A percentile compares a stretch with the other conserved stretches of the same genome.
These are phyloP conservation scores for Fonsecaea monophora DNA, from an alignment of 2,329 filamentous ascomycete species.

Conservation along the genomic window DNA sequence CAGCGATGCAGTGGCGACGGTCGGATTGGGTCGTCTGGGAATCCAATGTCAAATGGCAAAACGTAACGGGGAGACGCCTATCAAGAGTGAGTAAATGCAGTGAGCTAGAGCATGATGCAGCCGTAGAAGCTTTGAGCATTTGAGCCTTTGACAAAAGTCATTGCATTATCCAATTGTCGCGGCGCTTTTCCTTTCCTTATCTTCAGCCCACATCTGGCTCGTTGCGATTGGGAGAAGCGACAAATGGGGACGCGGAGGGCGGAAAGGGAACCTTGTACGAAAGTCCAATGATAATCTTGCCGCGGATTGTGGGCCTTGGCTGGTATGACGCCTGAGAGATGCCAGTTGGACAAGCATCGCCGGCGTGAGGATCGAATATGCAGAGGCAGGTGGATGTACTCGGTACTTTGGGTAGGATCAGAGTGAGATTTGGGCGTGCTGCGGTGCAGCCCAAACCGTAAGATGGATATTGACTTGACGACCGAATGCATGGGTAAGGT, in stretches of 20 bases:
- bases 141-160: neutral
- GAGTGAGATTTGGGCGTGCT: neutral
- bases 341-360: neutral
- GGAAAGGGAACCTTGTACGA: neutral
- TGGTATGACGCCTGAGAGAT: neutral
- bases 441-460: neutral
- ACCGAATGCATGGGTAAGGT: too few relatives aligned
- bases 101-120: neutral
- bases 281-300: neutral
- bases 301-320: neutral
- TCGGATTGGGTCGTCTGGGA: neutral
- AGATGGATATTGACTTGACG: neutral
- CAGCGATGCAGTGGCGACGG: neutral
- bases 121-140: neutral
- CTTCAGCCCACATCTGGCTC: neutral
- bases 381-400: neutral
- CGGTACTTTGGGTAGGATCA: neutral
- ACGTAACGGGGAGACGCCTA: slow-evolving; percentile 6
- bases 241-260: neutral
- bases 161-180: slow-evolving; percentile 6
- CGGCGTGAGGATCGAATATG: neutral
- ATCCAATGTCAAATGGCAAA: slow-evolving; percentile 1
- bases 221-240: neutral
- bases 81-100: neutral
- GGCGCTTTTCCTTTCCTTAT: neutral